Percentiles rank a stretch among this genome's conserved stretches.
Evolutionary conservation across 192 early-diverging fungal species (phyloP).

Genomic region (Mortierella hygrophila): DNA sequence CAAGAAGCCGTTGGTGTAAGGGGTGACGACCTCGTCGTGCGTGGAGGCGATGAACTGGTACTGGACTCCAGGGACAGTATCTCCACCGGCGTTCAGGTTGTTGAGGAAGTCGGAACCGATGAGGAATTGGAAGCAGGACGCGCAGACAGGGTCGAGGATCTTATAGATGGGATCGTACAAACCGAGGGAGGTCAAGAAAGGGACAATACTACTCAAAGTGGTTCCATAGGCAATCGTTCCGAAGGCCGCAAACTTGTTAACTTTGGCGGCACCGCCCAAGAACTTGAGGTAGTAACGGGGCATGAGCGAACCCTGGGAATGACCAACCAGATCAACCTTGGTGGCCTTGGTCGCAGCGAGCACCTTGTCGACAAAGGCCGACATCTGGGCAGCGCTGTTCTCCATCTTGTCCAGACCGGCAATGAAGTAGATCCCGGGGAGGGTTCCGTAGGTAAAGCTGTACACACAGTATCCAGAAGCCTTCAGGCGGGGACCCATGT

Average conservation of each 20-base stretch:
- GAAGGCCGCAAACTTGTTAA: slow-evolving; percentile 4
- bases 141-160: slow-evolving; percentile 3
- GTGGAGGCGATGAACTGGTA: slow-evolving; percentile 15
- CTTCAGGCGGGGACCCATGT: slow-evolving; percentile 3
- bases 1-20: slow-evolving; percentile 17
- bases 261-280: slow-evolving; percentile 15
- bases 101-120: background rate
- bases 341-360: background rate
- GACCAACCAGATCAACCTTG: slow-evolving; percentile 10
- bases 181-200: background rate
- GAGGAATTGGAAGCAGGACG: slow-evolving; percentile 1
- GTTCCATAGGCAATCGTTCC: background rate
- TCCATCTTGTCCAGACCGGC: slow-evolving; percentile 12
- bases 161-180: slow-evolving; percentile 11
- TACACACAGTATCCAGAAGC: slow-evolving; percentile 15
- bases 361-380: slow-evolving; percentile 13
- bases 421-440: background rate
- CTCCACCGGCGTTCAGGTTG: slow-evolving; percentile 5
- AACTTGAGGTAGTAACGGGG: slow-evolving; percentile 13
- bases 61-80: slow-evolving; percentile 20
- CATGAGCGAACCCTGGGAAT: slow-evolving; percentile 12
- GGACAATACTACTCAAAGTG: background rate
- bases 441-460: background rate
- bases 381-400: slow-evolving; percentile 1
- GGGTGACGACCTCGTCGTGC: slow-evolving; percentile 9